These are phyloP conservation scores for Whalleya microplaca DNA, from an alignment of 2,329 filamentous ascomycete genomes.

Conservation along the genomic window DNA sequence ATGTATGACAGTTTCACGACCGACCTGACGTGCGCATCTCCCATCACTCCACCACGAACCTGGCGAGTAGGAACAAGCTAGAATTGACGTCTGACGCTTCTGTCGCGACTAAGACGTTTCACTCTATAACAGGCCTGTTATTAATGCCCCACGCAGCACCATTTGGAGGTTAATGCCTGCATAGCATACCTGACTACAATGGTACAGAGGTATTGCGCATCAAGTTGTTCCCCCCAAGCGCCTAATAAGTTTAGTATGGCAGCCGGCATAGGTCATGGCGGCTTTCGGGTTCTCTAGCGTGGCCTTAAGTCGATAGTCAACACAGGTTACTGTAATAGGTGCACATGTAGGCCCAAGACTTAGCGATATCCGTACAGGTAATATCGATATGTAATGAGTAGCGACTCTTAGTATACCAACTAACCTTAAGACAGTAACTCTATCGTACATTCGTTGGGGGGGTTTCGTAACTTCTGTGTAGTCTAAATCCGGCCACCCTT, in stretches of 20 bases:
- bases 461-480: no score
- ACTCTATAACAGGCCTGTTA: constrained; percentile 25
- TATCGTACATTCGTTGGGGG: neutral
- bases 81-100: constrained; percentile 24
- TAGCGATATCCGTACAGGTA: neutral
- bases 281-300: neutral
- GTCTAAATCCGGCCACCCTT: no score
- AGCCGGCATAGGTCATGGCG: neutral
- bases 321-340: neutral
- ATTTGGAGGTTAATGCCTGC: constrained; percentile 2
- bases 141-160: constrained; percentile 16
- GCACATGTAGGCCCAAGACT: neutral
- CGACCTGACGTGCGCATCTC: constrained; percentile 15
- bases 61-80: constrained; percentile 2
- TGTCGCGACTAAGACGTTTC: constrained; percentile 24
- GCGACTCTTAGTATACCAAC: neutral
- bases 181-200: no score
- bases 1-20: constrained; percentile 12
- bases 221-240: neutral
- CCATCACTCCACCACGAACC: constrained; percentile 9
- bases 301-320: neutral
- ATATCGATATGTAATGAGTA: neutral
- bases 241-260: neutral
- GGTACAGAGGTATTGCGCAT: neutral
- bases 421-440: neutral